These are phyloP conservation scores for Syzygium aqueum DNA, from an alignment of 345 rosid species.

Conservation along the genomic window DNA sequence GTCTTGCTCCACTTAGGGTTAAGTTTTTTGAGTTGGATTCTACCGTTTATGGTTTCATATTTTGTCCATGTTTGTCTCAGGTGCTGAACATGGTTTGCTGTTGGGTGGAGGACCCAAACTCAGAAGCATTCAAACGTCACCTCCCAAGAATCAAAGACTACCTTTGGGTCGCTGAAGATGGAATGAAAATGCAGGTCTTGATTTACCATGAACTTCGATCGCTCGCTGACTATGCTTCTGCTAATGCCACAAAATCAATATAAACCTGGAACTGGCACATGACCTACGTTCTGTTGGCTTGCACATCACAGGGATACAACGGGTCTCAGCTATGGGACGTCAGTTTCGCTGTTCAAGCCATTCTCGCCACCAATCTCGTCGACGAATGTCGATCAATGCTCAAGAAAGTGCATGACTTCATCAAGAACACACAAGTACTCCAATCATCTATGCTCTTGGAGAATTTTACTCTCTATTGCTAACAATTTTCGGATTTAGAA, in stretches of 20 bases:
- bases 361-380: slow-evolving; percentile 32
- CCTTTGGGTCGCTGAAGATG: slow-evolving; percentile 60
- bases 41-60: neutral
- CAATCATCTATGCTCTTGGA: neutral
- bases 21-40: too few relatives aligned
- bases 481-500: neutral
- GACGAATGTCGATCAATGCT: slow-evolving; percentile 40
- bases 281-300: neutral
- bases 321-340: slow-evolving; percentile 77
- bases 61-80: slow-evolving; percentile 3
- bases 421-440: slow-evolving; percentile 46
- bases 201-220: neutral
- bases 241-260: neutral
- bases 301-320: slow-evolving; percentile 37
- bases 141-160: slow-evolving; percentile 50
- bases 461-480: neutral
- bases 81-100: slow-evolving; percentile 50
- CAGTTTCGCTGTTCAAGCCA: slow-evolving; percentile 47
- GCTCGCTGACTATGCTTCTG: neutral
- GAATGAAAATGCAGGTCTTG: slow-evolving; percentile 62
- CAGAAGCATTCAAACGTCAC: slow-evolving; percentile 39
- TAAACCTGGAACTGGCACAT: neutral
- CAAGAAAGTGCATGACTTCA: slow-evolving; percentile 47
- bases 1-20: too few relatives aligned
- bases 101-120: slow-evolving; percentile 51